Conservation (phyloP, 1,284 basidiomycete species). For the Spongiforma sp. region DNA sequence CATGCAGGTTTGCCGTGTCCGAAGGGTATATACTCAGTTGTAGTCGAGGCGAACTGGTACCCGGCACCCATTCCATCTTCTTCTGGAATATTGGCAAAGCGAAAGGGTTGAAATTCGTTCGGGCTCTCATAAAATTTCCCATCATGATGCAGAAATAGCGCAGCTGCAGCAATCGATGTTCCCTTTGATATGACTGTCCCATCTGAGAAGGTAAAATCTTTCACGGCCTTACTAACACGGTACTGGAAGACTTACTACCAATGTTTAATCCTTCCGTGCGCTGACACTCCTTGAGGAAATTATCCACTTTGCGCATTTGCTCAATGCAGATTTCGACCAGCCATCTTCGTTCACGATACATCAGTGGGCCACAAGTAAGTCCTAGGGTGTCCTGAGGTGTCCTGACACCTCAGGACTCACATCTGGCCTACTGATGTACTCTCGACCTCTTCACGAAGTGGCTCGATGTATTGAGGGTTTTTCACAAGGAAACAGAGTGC, state of each 20-base stretch:
- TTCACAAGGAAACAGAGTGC: slow-evolving; percentile 35
- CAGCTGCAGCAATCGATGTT: background rate
- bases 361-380: too few species aligned
- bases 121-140: background rate
- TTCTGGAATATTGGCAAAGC: background rate
- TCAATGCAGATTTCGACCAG: slow-evolving; percentile 47
- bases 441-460: slow-evolving; percentile 50
- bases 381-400: too few species aligned
- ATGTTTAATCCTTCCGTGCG: slow-evolving; percentile 30
- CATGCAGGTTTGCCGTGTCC: too few species aligned
- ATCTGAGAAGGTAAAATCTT: too few species aligned
- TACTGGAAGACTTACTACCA: too few species aligned
- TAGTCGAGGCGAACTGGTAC: too few species aligned
- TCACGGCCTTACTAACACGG: slow-evolving; percentile 35
- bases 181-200: too few species aligned
- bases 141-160: background rate
- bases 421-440: too few species aligned
- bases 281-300: slow-evolving; percentile 51
- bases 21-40: too few species aligned
- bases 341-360: slow-evolving; percentile 44
- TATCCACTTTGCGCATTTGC: slow-evolving; percentile 50
- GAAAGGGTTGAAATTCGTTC: background rate
- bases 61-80: background rate
- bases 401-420: too few species aligned
- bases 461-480: slow-evolving; percentile 38